Conservation (phyloP, 306 rosid species). For the Hippophae rhamnoides region DNA sequence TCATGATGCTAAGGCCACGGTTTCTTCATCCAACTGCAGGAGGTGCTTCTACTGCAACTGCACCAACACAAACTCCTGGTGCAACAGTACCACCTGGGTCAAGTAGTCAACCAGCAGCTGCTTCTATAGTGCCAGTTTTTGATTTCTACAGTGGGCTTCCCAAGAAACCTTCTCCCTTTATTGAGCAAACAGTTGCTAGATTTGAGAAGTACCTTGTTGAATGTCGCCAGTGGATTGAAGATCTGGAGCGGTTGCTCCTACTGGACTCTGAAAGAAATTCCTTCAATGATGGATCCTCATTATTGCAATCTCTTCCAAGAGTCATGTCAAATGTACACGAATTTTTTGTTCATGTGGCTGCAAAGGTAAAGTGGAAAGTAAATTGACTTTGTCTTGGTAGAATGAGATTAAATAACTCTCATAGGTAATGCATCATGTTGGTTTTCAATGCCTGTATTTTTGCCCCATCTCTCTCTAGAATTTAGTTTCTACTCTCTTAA, state of each 20-base stretch:
- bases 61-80: slow-evolving; percentile 60
- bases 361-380: slow-evolving; percentile 51
- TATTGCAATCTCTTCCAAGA: slow-evolving; percentile 86
- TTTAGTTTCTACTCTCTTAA: too few species aligned
- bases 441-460: neutral
- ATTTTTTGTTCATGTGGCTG: slow-evolving; percentile 91
- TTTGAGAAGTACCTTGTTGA: slow-evolving; percentile 78
- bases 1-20: slow-evolving; percentile 81
- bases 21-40: slow-evolving; percentile 66
- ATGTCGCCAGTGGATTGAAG: slow-evolving; percentile 91
- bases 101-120: slow-evolving; percentile 47
- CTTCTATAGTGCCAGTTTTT: slow-evolving; percentile 71
- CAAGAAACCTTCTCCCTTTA: slow-evolving; percentile 83
- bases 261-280: slow-evolving; percentile 51
- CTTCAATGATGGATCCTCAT: slow-evolving; percentile 48
- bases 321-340: slow-evolving; percentile 91
- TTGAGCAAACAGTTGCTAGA: slow-evolving; percentile 74
- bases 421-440: neutral
- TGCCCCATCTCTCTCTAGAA: too few species aligned
- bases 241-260: slow-evolving; percentile 81
- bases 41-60: slow-evolving; percentile 60
- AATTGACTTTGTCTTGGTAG: slow-evolving; percentile 4
- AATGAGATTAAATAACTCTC: neutral
- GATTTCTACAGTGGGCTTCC: slow-evolving; percentile 93
- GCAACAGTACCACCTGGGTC: slow-evolving; percentile 32